These are phyloP conservation scores for Grosmannia huntii DNA, from an alignment of 2,329 filamentous ascomycete species.

Conservation along the genomic window DNA sequence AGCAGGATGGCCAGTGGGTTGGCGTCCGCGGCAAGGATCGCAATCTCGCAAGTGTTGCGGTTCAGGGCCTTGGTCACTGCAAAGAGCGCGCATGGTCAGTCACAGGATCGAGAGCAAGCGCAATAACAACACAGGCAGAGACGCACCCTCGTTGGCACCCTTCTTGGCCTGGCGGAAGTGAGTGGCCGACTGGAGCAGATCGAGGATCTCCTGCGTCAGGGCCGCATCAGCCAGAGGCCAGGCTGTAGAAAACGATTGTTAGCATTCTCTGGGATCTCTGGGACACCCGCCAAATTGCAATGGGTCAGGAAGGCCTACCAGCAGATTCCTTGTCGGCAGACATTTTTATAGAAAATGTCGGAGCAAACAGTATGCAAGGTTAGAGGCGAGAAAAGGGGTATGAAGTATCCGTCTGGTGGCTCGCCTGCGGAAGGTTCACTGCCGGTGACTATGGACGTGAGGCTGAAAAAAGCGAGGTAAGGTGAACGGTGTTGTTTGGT, in stretches of 20 bases:
- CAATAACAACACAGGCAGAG: background rate
- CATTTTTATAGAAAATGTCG: background rate
- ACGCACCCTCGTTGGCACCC: slow-evolving; percentile 59
- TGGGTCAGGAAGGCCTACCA: background rate
- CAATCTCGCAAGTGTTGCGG: slow-evolving; percentile 79
- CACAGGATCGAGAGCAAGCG: too few species aligned
- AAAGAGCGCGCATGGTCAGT: background rate
- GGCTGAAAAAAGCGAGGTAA: background rate
- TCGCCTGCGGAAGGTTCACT: slow-evolving; percentile 14
- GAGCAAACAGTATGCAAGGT: background rate
- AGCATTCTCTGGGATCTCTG: background rate
- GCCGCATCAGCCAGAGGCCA: slow-evolving; percentile 16
- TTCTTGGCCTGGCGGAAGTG: slow-evolving; percentile 72
- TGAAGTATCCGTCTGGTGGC: slow-evolving; percentile 5
- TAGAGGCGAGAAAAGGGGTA: background rate
- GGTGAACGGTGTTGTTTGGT: background rate
- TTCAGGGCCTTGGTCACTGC: slow-evolving; percentile 73
- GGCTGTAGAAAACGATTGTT: slow-evolving; percentile 4
- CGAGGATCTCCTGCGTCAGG: slow-evolving; percentile 55
- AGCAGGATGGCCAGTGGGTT: slow-evolving; percentile 77
- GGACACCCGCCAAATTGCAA: background rate
- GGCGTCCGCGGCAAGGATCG: slow-evolving; percentile 82
- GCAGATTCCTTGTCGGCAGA: slow-evolving; percentile 8
- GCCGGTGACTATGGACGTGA: slow-evolving; percentile 4
- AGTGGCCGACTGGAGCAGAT: slow-evolving; percentile 62